Evolutionary conservation across 192 early-diverging fungal genomes (phyloP), one percentile per base, ranked within the genome.

Genomic region (Entomortierella chlamydospora): DNA sequence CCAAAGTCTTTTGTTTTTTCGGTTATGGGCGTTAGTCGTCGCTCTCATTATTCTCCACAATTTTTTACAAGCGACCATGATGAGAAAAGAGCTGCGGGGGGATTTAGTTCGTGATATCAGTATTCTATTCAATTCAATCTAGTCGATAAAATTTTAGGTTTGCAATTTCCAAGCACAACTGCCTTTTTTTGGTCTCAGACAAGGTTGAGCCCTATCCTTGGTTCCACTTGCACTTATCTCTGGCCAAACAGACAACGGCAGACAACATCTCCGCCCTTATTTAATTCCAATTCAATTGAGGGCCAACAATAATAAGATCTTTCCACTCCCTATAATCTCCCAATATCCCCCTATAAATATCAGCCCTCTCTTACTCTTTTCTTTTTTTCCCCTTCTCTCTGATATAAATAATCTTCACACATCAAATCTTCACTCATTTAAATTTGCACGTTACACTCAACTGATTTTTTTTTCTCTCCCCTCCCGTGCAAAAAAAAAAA

Each of bases 331-430:
- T n/a, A 26, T 23, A 45, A n/a, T n/a, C n/a, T n/a, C n/a, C n/a
- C 64, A 41, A 6, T 9, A 13, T 41, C 39, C 13, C 15, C 52
- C 54, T 57, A 68, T 57, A 68, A 55, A 67, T 67, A 56, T n/a
- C 23, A 12, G n/a, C 58, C 9, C 30, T 5, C 25, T n/a, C 33
- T 41, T 22, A 34, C 34, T 25, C 61, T 3, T 34, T 12, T 29
- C 25, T 31, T 34, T 61, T 9, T 28, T 45, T 60, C 45, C 1
- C 45, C 57, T 37, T 50, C 29, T 49, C 53, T 18, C 25, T 28
- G 20, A n/a, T 20, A 13, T 15, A 2, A 5, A 15, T 28, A 30
- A 1, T 26, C 18, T 33, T 20, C 28, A 5, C 47, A 58, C 43
- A 58, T 13, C 1, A 29, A 57, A 30, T 53, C 52, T 4, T 37